Conservation (phyloP, 768 basidiomycete genomes). For the Pleurotus eryngii region DNA sequence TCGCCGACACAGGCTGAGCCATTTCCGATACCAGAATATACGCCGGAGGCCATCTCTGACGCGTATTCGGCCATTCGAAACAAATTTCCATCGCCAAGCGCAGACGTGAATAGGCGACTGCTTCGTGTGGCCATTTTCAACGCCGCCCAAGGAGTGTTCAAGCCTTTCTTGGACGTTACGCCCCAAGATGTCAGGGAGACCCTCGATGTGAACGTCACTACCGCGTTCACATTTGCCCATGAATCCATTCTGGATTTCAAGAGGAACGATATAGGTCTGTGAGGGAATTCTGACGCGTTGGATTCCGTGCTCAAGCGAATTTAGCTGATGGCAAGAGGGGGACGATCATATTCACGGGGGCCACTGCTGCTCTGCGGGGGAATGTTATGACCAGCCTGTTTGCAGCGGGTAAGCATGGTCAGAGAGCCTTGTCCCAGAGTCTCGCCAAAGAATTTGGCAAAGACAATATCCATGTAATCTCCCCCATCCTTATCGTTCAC, state of each 20-base stretch:
- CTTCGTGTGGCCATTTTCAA: conserved; percentile 68
- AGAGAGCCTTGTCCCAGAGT: conserved; percentile 66
- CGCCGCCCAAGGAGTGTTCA: conserved; percentile 53
- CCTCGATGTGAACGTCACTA: conserved; percentile 50
- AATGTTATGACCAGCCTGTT: conserved; percentile 60
- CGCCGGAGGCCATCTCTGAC: conserved; percentile 46
- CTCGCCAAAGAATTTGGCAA: conserved; percentile 73
- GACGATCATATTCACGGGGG: conserved; percentile 69
- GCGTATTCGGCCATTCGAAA: conserved; percentile 45
- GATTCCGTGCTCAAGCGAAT: neutral
- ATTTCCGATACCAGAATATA: conserved; percentile 53
- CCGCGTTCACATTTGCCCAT: conserved; percentile 62
- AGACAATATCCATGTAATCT: conserved; percentile 65
- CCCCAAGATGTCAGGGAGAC: conserved; percentile 51
- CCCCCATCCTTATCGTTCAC: neutral
- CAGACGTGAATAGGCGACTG: conserved; percentile 26
- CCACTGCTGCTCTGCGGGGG: conserved; percentile 64
- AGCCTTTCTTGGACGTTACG: conserved; percentile 63
- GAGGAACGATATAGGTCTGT: conserved; percentile 42
- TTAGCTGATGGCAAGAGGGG: conserved; percentile 53
- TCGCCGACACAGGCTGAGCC: conserved; percentile 53
- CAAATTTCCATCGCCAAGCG: conserved; percentile 36
- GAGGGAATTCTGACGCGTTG: neutral
- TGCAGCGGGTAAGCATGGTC: conserved; percentile 60
- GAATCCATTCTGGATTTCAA: conserved; percentile 60